These are phyloP conservation scores for Pseudopithomyces chartarum DNA, from an alignment of 2,329 filamentous ascomycete genomes.

Conservation along the genomic window DNA sequence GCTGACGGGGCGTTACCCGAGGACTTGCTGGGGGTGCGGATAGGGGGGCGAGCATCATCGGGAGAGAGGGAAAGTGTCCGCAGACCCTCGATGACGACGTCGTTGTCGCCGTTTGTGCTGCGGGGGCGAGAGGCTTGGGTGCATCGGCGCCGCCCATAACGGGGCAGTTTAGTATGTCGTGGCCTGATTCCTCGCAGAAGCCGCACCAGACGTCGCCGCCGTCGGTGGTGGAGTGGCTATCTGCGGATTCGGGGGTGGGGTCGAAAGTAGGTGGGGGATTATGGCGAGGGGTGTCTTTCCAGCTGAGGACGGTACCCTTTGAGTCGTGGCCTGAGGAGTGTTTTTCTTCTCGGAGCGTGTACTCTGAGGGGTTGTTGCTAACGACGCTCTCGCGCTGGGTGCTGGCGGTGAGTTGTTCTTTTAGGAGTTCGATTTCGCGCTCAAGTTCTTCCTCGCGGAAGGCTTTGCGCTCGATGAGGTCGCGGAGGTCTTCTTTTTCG, in stretches of 20 bases:
- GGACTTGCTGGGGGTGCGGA: conserved; percentile 36
- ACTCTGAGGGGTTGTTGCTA: conserved; percentile 56
- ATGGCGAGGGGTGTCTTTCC: conserved; percentile 48
- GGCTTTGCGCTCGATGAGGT: conserved; percentile 72
- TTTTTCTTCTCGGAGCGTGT: conserved; percentile 53
- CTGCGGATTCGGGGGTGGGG: conserved; percentile 70
- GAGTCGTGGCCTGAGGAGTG: conserved; percentile 68
- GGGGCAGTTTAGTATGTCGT: conserved; percentile 92
- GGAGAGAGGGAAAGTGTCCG: conserved; percentile 41
- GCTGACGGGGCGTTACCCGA: conserved; percentile 43
- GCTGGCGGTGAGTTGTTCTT: conserved; percentile 37
- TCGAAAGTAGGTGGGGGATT: conserved; percentile 59
- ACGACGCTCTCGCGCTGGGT: conserved; percentile 60
- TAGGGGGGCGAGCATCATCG: conserved; percentile 32
- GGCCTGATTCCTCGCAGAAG: conserved; percentile 88
- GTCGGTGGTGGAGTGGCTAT: conserved; percentile 64
- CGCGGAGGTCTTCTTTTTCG: conserved; percentile 78
- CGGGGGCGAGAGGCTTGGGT: conserved; percentile 25
- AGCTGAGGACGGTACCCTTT: conserved; percentile 66
- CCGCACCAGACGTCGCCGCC: conserved; percentile 84
- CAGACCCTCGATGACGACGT: conserved; percentile 38
- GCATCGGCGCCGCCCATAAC: conserved; percentile 72
- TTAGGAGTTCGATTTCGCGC: conserved; percentile 72
- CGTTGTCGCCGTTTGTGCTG: conserved; percentile 36
- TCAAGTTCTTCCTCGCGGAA: conserved; percentile 83